Percentiles rank a stretch among this genome's conserved stretches.
Evolutionary conservation across 169 alveolate species (phyloP).

Genomic region (Plasmodium billcollinsi): DNA sequence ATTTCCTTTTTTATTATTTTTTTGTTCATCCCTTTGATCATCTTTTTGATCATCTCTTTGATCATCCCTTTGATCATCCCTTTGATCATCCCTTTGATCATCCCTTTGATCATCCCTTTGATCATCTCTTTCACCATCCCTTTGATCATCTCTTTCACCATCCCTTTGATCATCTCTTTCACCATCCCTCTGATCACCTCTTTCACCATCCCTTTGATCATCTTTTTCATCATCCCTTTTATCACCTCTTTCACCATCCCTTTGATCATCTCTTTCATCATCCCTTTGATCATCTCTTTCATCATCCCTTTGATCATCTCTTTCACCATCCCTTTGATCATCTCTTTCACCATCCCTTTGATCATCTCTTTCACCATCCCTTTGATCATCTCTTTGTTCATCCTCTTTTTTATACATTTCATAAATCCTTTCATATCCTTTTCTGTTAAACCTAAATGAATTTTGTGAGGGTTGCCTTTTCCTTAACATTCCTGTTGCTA

Average conservation of each 20-base stretch:
- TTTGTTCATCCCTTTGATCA: background rate
- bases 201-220: too few relatives aligned
- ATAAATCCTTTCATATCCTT: background rate
- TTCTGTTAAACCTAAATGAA: background rate
- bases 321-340: background rate
- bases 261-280: background rate
- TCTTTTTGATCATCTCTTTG: background rate
- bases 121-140: background rate
- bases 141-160: background rate
- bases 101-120: background rate
- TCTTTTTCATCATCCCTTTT: background rate
- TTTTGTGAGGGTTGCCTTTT: background rate
- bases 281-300: too few relatives aligned
- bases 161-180: background rate
- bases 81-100: background rate
- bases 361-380: background rate
- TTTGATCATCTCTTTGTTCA: too few relatives aligned
- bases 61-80: too few relatives aligned
- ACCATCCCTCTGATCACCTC: background rate
- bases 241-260: too few relatives aligned
- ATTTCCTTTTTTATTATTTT: background rate
- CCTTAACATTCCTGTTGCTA: conserved; percentile 53
- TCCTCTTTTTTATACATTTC: background rate
- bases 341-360: background rate
- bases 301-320: too few relatives aligned